A percentile compares a stretch with the other conserved stretches of the same genome.
These are phyloP conservation scores for Nyctanthes arbortristis DNA, from an alignment of 257 asterid species.

Conservation along the genomic window DNA sequence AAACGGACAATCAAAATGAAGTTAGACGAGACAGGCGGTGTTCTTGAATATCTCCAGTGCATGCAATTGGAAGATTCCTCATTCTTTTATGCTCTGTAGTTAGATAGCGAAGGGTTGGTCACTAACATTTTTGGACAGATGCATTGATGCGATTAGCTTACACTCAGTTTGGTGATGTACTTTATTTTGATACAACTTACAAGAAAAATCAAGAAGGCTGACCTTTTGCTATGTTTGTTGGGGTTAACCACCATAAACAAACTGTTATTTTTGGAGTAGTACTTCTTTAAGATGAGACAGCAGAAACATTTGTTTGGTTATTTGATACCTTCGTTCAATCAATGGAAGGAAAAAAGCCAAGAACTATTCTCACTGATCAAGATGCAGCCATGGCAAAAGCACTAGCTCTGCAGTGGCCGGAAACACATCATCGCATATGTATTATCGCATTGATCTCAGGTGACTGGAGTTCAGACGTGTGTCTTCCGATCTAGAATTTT, in stretches of 20 bases:
- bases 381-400: slow-evolving; percentile 13
- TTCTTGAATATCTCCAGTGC: not conserved
- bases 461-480: not conserved
- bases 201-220: not conserved
- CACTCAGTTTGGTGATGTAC: not conserved
- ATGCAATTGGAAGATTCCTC: not conserved
- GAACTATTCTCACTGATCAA: slow-evolving; percentile 2
- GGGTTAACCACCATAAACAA: slow-evolving; percentile 23
- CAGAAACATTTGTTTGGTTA: slow-evolving; percentile 13
- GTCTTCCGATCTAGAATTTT: not conserved
- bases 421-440: slow-evolving; percentile 10
- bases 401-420: not conserved
- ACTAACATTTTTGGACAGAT: too few species aligned
- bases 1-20: too few species aligned
- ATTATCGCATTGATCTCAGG: slow-evolving; percentile 12
- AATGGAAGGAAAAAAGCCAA: slow-evolving; percentile 14
- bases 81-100: too few species aligned
- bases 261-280: slow-evolving; percentile 20
- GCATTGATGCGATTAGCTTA: too few species aligned
- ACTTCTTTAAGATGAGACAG: too few species aligned
- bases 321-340: slow-evolving; percentile 12
- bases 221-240: slow-evolving; percentile 18
- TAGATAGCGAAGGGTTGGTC: too few species aligned
- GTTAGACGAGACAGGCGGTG: too few species aligned
- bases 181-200: too few species aligned